Evolutionary conservation across 495 filamentous ascomycete species (phyloP).

Genomic region (Aspergillus ellipticus): DNA sequence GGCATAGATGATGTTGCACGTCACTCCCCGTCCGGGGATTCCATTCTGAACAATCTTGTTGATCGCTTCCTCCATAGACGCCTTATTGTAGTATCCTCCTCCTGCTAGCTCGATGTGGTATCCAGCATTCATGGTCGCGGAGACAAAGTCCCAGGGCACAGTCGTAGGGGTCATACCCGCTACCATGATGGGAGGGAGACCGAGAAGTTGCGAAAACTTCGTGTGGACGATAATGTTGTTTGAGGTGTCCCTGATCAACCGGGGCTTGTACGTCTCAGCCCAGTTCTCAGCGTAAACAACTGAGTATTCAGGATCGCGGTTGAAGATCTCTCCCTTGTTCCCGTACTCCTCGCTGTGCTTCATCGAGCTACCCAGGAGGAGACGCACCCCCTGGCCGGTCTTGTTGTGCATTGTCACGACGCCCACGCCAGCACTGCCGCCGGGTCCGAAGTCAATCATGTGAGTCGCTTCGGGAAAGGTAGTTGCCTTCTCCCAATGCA

Average conservation of each 20-base stretch:
- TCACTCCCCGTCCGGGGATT: constrained; percentile 30
- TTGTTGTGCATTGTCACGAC: neutral
- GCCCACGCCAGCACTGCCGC: neutral
- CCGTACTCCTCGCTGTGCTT: neutral
- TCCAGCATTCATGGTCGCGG: constrained; percentile 35
- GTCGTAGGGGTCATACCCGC: constrained; percentile 47
- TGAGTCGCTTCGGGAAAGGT: neutral
- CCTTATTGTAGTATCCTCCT: constrained; percentile 31
- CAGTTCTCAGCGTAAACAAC: neutral
- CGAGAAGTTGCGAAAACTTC: constrained; percentile 31
- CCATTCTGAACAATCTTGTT: constrained; percentile 22
- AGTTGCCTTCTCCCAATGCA: constrained; percentile 2
- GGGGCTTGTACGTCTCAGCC: neutral
- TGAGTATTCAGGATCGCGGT: neutral
- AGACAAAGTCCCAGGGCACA: constrained; percentile 33
- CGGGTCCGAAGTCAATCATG: neutral
- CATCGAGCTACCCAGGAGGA: neutral
- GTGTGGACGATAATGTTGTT: constrained; percentile 26
- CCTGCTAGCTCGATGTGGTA: constrained; percentile 39
- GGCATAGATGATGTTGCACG: constrained; percentile 39
- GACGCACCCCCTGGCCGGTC: neutral
- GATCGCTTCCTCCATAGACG: constrained; percentile 27
- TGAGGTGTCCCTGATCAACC: neutral
- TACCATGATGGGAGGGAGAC: constrained; percentile 38
- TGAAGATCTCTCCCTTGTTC: neutral